These are phyloP conservation scores for Pleurotus citrinopileatus DNA, from an alignment of 768 basidiomycete genomes.

Conservation along the genomic window DNA sequence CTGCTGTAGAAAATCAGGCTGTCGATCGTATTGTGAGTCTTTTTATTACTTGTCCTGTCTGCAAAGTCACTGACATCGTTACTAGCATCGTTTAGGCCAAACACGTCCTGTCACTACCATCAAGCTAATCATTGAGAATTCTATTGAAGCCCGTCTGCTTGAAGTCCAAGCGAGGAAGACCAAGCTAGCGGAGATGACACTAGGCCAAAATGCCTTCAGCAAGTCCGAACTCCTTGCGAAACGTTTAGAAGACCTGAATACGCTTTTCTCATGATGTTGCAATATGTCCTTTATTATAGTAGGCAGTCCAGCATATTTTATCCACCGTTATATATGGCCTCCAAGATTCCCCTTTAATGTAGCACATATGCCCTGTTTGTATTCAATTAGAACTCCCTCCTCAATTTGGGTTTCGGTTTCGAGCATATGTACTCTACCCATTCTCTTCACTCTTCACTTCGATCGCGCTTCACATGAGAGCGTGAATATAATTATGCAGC, in stretches of 20 bases:
- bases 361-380: background rate
- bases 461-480: too few species aligned
- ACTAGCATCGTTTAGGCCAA: conserved; percentile 92
- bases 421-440: too few species aligned
- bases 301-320: background rate
- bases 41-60: background rate
- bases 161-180: conserved; percentile 96
- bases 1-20: conserved; percentile 96
- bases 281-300: conserved; percentile 17
- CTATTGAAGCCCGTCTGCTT: conserved; percentile 89
- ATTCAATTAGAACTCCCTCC: background rate
- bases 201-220: conserved; percentile 74
- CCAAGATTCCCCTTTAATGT: conserved; percentile 6
- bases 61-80: conserved; percentile 6
- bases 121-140: conserved; percentile 91
- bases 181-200: conserved; percentile 90
- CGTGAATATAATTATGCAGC: too few species aligned
- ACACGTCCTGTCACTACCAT: conserved; percentile 87
- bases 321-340: background rate
- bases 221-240: conserved; percentile 86
- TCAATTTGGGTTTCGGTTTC: too few species aligned
- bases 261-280: conserved; percentile 57
- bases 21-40: conserved; percentile 90
- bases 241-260: conserved; percentile 83
- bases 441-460: too few species aligned